Conservation (phyloP, 1,284 basidiomycete species). For the Trametes polyzona region DNA sequence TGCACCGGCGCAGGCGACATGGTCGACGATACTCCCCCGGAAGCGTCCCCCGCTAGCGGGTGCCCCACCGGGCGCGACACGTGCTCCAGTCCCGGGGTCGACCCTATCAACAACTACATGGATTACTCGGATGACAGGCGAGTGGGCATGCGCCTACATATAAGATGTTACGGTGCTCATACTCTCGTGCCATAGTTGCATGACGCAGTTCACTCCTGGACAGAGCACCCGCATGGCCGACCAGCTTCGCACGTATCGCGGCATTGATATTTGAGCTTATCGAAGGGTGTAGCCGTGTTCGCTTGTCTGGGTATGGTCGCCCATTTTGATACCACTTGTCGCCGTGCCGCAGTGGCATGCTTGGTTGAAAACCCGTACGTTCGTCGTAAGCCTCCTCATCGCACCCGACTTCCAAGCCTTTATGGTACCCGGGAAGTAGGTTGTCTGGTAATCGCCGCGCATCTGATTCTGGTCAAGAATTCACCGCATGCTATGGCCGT, state of each 20-base stretch:
- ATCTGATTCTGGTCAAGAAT: too few species aligned
- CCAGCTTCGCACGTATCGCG: conserved; percentile 52
- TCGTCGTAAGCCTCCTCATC: too few species aligned
- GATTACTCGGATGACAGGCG: conserved; percentile 31
- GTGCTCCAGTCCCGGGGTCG: conserved; percentile 44
- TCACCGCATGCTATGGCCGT: too few species aligned
- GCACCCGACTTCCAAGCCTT: too few species aligned
- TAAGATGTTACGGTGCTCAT: neutral
- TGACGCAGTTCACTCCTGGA: conserved; percentile 50
- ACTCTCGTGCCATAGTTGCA: conserved; percentile 38
- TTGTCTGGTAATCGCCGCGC: too few species aligned
- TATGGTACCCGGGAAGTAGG: too few species aligned
- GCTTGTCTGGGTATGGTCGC: neutral
- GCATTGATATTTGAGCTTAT: conserved; percentile 33
- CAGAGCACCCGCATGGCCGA: conserved; percentile 46
- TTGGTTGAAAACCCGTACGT: too few species aligned
- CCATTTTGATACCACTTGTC: too few species aligned
- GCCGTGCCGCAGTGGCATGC: too few species aligned
- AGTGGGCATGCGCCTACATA: neutral
- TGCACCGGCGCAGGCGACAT: conserved; percentile 51
- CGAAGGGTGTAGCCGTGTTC: neutral
- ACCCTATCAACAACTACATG: conserved; percentile 45
- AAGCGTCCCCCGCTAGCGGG: conserved; percentile 46
- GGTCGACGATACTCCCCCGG: conserved; percentile 55
- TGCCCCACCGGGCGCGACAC: conserved; percentile 53